Percentiles rank a stretch among this genome's conserved stretches.
phyloP scores from a whole-genome alignment of 1,139 yeast species.

The Candida sanyaensis region DNA sequence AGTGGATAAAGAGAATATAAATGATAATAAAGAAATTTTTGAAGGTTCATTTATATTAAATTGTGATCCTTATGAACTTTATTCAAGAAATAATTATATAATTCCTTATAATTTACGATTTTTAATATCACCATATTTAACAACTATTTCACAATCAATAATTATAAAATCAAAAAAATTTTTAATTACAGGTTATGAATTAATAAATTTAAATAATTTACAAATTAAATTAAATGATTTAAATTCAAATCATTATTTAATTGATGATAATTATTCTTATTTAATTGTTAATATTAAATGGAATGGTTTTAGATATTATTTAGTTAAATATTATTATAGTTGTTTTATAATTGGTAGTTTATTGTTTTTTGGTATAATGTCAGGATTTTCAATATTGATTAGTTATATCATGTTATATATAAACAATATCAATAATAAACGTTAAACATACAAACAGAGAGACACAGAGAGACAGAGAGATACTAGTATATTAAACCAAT shows the following conservation, averaged over 20 bases:
- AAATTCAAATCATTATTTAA: slow-evolving; percentile 7
- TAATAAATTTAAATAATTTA: slow-evolving; percentile 5
- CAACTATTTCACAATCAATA: slow-evolving; percentile 3
- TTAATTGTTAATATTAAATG: slow-evolving; percentile 36
- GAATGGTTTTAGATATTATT: slow-evolving; percentile 59
- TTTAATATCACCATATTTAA: slow-evolving; percentile 39
- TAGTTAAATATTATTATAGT: slow-evolving; percentile 49
- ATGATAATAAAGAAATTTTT: not conserved
- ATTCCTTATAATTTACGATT: slow-evolving; percentile 39
- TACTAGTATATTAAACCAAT: too few species aligned
- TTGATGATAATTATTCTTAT: slow-evolving; percentile 14
- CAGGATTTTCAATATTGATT: slow-evolving; percentile 27
- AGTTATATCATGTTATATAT: slow-evolving; percentile 17
- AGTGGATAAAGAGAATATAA: not conserved
- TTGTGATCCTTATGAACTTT: slow-evolving; percentile 34
- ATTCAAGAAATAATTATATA: slow-evolving; percentile 29
- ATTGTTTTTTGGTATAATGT: slow-evolving; percentile 49
- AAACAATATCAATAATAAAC: not conserved
- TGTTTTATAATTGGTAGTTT: slow-evolving; percentile 53
- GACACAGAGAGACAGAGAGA: not conserved
- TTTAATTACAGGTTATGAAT: slow-evolving; percentile 9
- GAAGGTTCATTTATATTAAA: slow-evolving; percentile 21
- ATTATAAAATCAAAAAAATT: slow-evolving; percentile 21
- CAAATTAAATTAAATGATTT: slow-evolving; percentile 4
- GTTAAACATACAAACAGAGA: not conserved